phyloP scores from a whole-genome alignment of 495 filamentous ascomycete species.

The Apodospora peruviana region DNA sequence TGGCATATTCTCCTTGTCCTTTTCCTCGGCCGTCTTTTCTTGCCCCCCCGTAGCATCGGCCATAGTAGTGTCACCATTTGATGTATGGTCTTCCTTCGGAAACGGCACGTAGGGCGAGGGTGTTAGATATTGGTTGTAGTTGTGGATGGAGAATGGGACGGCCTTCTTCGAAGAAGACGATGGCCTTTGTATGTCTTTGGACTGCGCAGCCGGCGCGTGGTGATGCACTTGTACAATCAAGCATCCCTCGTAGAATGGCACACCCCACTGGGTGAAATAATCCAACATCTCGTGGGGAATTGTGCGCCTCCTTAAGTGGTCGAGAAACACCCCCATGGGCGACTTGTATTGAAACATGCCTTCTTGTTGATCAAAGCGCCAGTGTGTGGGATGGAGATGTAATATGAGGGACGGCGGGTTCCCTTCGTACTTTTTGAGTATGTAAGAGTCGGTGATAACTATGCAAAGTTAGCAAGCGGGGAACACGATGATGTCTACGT shows the following conservation, averaged over 20 bases:
- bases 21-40: constrained; percentile 26
- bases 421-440: constrained; percentile 76
- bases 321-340: constrained; percentile 78
- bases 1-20: constrained; percentile 47
- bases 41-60: constrained; percentile 15
- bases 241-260: constrained; percentile 92
- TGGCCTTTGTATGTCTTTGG: constrained; percentile 51
- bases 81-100: constrained; percentile 51
- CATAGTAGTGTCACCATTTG: constrained; percentile 19
- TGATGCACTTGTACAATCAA: constrained; percentile 90
- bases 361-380: constrained; percentile 91
- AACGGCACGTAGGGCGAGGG: constrained; percentile 82
- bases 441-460: constrained; percentile 68
- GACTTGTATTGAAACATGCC: constrained; percentile 86
- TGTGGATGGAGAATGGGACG: constrained; percentile 80
- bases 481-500: background rate
- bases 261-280: constrained; percentile 55
- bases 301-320: constrained; percentile 53
- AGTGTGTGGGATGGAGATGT: constrained; percentile 78
- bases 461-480: constrained; percentile 1
- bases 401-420: constrained; percentile 74
- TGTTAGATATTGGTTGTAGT: constrained; percentile 79
- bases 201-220: constrained; percentile 62
- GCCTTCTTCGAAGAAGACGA: constrained; percentile 52
- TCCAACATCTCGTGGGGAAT: constrained; percentile 50